These are phyloP conservation scores for Chalciporus sp. DNA, from an alignment of 1,284 basidiomycete species.

Conservation along the genomic window DNA sequence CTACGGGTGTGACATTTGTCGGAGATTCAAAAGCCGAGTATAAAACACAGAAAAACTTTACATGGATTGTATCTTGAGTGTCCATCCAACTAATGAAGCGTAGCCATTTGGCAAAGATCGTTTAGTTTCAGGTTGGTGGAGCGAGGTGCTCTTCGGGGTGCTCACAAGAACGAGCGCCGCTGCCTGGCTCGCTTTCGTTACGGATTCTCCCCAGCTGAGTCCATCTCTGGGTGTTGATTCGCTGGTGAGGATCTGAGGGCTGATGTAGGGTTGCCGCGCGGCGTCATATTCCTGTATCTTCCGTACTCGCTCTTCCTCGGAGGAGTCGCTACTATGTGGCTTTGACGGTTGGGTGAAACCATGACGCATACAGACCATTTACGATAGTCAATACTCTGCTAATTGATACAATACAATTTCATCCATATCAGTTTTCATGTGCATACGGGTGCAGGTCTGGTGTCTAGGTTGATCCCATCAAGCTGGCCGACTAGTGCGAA, in stretches of 20 bases:
- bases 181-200: constrained; percentile 35
- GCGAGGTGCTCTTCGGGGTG: constrained; percentile 62
- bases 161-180: constrained; percentile 67
- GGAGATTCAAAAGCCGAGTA: constrained; percentile 21
- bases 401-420: constrained; percentile 48
- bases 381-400: no score
- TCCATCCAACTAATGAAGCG: constrained; percentile 51
- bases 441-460: no score
- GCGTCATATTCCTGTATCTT: constrained; percentile 80
- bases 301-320: constrained; percentile 52
- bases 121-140: constrained; percentile 70
- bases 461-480: no score
- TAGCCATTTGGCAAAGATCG: constrained; percentile 38
- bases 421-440: no score
- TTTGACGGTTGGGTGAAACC: constrained; percentile 79
- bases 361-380: constrained; percentile 67
- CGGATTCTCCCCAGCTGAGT: no score
- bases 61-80: no score
- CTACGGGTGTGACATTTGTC: constrained; percentile 13
- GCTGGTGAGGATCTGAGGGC: constrained; percentile 36
- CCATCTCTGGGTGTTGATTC: no score
- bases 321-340: constrained; percentile 67
- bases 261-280: constrained; percentile 43
- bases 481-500: no score
- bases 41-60: no score